These are phyloP conservation scores for Brassica juncea DNA, from an alignment of 345 rosid genomes.

Conservation along the genomic window DNA sequence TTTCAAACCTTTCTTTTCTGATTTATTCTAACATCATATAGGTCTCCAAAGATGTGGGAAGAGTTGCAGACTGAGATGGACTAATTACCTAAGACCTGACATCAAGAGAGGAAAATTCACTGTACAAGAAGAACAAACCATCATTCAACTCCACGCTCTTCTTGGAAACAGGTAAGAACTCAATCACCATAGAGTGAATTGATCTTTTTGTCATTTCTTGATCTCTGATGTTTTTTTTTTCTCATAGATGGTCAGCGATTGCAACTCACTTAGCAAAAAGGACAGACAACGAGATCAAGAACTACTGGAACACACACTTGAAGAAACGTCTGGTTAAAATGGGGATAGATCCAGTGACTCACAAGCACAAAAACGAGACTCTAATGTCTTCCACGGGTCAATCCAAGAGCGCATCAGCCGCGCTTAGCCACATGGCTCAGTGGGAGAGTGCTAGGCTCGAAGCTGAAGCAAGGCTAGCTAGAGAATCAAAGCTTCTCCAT, in stretches of 20 bases:
- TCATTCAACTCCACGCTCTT: slow-evolving; percentile 95
- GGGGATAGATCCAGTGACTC: slow-evolving; percentile 59
- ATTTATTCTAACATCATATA: slow-evolving; percentile 11
- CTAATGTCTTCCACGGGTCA: slow-evolving; percentile 51
- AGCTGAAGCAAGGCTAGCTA: slow-evolving; percentile 56
- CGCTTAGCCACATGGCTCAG: slow-evolving; percentile 57
- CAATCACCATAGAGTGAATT: not conserved
- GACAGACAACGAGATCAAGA: slow-evolving; percentile 79
- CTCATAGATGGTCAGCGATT: slow-evolving; percentile 74
- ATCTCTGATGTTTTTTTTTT: slow-evolving; percentile 24
- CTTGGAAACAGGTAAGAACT: slow-evolving; percentile 85
- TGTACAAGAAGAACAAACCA: slow-evolving; percentile 89
- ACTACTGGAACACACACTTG: slow-evolving; percentile 82
- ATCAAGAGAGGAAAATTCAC: slow-evolving; percentile 93
- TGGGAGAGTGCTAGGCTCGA: slow-evolving; percentile 62
- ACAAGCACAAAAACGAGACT: slow-evolving; percentile 51
- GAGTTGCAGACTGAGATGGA: slow-evolving; percentile 96
- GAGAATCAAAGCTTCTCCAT: slow-evolving; percentile 49
- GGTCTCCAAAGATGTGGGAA: slow-evolving; percentile 94
- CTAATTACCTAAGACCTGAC: slow-evolving; percentile 89
- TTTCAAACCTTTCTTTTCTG: not conserved
- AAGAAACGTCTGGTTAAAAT: slow-evolving; percentile 67
- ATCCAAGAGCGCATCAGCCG: slow-evolving; percentile 62
- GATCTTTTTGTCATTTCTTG: not conserved
- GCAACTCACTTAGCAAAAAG: slow-evolving; percentile 76